These are phyloP conservation scores for Iberis amara DNA, from an alignment of 441 rosid species.

Conservation along the genomic window DNA sequence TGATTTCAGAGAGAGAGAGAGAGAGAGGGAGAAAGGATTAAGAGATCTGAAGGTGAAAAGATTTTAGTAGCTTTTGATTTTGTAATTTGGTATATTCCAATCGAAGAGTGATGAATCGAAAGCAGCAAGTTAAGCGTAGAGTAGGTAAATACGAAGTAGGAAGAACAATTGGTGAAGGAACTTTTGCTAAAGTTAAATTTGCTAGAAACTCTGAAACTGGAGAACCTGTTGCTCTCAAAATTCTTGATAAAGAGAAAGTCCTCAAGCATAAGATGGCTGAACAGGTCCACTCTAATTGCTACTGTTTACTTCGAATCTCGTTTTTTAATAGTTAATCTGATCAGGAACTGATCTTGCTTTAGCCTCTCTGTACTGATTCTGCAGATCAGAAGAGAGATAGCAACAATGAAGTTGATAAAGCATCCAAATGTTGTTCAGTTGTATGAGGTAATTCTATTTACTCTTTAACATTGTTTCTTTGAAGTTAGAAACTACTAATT, in stretches of 20 bases:
- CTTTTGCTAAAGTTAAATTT: constrained; percentile 94
- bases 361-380: constrained; percentile 13
- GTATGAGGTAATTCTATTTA: constrained; percentile 51
- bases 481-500: not conserved
- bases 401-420: constrained; percentile 83
- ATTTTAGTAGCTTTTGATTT: not conserved
- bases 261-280: constrained; percentile 96
- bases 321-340: not conserved
- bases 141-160: constrained; percentile 92
- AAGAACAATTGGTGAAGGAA: constrained; percentile 91
- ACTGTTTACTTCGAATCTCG: not conserved
- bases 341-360: constrained; percentile 1
- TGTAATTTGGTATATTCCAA: not conserved
- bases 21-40: not conserved
- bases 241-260: constrained; percentile 93
- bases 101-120: constrained; percentile 20
- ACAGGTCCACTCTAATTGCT: constrained; percentile 45
- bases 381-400: constrained; percentile 82
- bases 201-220: constrained; percentile 83
- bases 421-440: constrained; percentile 89
- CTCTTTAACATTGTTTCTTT: not conserved
- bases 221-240: constrained; percentile 83
- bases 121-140: constrained; percentile 56
- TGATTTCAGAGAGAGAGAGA: constrained; percentile 1
- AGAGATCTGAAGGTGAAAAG: too few species aligned